These are phyloP conservation scores for Pezicula neosporulosa DNA, from an alignment of 2,329 filamentous ascomycete species.

Conservation along the genomic window DNA sequence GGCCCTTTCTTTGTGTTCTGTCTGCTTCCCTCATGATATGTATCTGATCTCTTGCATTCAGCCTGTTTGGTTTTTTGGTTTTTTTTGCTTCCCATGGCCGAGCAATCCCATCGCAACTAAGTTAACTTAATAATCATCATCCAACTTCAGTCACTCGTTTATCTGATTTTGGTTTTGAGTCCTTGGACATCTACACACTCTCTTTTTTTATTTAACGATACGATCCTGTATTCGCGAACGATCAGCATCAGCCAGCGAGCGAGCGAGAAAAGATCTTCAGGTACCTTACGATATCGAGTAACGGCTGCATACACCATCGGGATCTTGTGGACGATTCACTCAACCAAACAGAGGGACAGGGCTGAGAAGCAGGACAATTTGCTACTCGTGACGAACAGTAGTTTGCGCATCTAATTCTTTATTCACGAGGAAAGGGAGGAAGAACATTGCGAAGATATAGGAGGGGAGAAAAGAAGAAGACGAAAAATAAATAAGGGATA, in stretches of 20 bases:
- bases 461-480: no score
- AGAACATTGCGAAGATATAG: no score
- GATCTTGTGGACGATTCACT: background rate
- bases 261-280: background rate
- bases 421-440: no score
- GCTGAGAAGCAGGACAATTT: background rate
- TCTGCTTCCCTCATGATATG: no score
- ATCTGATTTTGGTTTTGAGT: conserved; percentile 16
- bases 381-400: background rate
- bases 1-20: no score
- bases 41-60: no score
- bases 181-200: background rate
- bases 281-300: background rate
- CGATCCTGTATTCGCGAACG: background rate
- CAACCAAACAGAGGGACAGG: background rate
- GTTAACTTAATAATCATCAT: background rate
- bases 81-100: no score
- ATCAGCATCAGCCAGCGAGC: background rate
- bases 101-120: no score
- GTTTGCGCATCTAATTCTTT: background rate
- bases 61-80: no score
- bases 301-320: background rate
- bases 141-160: conserved; percentile 27
- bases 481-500: no score
- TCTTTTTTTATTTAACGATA: background rate